Evolutionary conservation across 2,329 filamentous ascomycete species (phyloP), one percentile per base, ranked within the genome.

Genomic region (Neofusicoccum cordaticola): DNA sequence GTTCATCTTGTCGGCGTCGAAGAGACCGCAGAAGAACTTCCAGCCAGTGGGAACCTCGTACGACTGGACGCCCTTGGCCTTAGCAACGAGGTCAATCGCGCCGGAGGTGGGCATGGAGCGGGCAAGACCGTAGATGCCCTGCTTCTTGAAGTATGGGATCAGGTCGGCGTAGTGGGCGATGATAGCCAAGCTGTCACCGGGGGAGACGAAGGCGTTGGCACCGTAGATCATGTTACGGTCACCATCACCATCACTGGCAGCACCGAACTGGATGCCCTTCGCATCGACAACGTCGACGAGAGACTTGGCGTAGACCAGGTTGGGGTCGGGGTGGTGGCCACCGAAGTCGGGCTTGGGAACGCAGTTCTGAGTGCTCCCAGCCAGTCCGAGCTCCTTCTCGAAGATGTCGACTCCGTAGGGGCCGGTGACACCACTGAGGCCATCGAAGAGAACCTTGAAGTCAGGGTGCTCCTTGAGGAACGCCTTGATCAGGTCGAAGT

Each of bases 161-260:
- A 97, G 87, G 72, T 97, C 87, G 71, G 95, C 93, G 78, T 99
- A 90, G 84, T 99, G 95, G 56, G 95, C 93, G 75, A 99, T 99
- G 77, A 99, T 99, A 74, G 95, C 95, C 73, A 99, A 84, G 74
- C 92, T 97, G 84, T 99, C 95, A 75, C 95, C 95, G 7, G 95
- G 95, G 7, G 94, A 98, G 67, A 99, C 95, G 75, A 99, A 99
- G 50, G 90, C 88, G 74, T 96, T 94, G 70, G 94, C 93, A 68
- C 95, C 95, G 81, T 99, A 99, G 76, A 99, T 99, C 95, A 99
- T 99, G 88, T 99, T 99, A 72, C 95, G 91, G 84, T 99, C 95
- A 73, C 95, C 95, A 73, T 99, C 95, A 71, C 95, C 95, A 71
- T 99, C 95, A 68, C 92, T 96, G 53, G 95, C 95, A 66, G 95